Percentiles rank a stretch among this genome's conserved stretches.
Conservation (phyloP, 2,329 filamentous ascomycete genomes). For the Allantophomopsis cytisporea region DNA sequence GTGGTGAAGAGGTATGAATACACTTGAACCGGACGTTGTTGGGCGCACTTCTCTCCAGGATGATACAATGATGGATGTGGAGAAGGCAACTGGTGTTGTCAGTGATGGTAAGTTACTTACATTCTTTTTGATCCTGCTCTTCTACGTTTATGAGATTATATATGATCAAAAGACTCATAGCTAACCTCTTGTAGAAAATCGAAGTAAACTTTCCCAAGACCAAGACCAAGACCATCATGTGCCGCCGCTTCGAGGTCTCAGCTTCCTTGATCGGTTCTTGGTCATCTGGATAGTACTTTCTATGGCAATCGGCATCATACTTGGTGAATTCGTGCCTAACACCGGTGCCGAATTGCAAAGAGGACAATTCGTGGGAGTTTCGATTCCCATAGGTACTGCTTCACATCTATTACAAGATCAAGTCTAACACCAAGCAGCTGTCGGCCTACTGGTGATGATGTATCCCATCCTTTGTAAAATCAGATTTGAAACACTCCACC, state of each 20-base stretch:
- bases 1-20: too few relatives aligned
- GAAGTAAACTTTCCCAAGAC: too few relatives aligned
- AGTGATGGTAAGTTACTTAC: too few relatives aligned
- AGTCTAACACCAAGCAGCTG: conserved; percentile 30
- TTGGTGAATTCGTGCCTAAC: conserved; percentile 46
- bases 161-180: too few relatives aligned
- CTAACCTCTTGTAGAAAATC: too few relatives aligned
- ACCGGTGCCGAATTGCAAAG: conserved; percentile 41
- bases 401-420: background rate
- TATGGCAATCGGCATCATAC: conserved; percentile 50
- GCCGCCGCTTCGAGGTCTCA: conserved; percentile 14
- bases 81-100: too few relatives aligned
- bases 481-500: conserved; percentile 60
- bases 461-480: conserved; percentile 87
- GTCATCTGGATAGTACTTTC: conserved; percentile 50
- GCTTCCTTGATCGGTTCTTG: conserved; percentile 33
- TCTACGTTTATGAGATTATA: too few relatives aligned
- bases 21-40: too few relatives aligned
- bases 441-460: conserved; percentile 85
- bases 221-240: background rate
- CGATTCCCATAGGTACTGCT: conserved; percentile 42
- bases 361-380: conserved; percentile 49
- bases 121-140: too few relatives aligned
- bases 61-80: too few relatives aligned
- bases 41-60: too few relatives aligned